Percentiles rank a stretch among this genome's conserved stretches.
Conservation (phyloP, 139 green algal species). For the Gonium pectorale region DNA sequence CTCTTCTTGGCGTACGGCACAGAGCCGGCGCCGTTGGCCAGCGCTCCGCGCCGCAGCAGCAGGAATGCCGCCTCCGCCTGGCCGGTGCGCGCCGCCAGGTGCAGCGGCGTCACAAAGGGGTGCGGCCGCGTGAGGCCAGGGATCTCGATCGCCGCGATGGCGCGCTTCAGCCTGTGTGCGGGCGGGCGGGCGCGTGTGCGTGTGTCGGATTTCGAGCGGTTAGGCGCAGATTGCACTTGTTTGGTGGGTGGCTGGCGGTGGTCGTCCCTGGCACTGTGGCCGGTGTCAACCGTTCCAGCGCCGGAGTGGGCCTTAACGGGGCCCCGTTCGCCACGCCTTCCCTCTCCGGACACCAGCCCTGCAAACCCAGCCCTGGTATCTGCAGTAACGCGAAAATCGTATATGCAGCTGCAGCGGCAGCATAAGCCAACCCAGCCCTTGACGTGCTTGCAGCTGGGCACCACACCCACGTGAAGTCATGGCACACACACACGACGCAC, state of each 20-base stretch:
- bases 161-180: neutral
- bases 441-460: no score
- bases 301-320: no score
- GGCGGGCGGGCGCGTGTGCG: neutral
- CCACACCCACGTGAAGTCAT: neutral
- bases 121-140: slow-evolving; percentile 15
- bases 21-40: neutral
- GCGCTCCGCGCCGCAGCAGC: slow-evolving; percentile 18
- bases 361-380: no score
- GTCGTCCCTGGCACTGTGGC: neutral
- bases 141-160: slow-evolving; percentile 1
- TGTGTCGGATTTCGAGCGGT: neutral
- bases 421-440: no score
- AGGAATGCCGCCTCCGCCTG: slow-evolving; percentile 1
- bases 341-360: no score
- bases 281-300: neutral
- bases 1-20: slow-evolving; percentile 14
- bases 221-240: no score
- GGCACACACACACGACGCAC: neutral
- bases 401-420: no score
- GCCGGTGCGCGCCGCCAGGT: slow-evolving; percentile 28
- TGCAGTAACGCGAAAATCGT: no score
- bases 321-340: no score
- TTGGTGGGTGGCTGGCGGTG: neutral
- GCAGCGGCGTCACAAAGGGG: slow-evolving; percentile 16